Percentiles rank a stretch among this genome's conserved stretches.
phyloP scores from a whole-genome alignment of 1,284 basidiomycete species.

The Cryptococcus jaspeensis region DNA sequence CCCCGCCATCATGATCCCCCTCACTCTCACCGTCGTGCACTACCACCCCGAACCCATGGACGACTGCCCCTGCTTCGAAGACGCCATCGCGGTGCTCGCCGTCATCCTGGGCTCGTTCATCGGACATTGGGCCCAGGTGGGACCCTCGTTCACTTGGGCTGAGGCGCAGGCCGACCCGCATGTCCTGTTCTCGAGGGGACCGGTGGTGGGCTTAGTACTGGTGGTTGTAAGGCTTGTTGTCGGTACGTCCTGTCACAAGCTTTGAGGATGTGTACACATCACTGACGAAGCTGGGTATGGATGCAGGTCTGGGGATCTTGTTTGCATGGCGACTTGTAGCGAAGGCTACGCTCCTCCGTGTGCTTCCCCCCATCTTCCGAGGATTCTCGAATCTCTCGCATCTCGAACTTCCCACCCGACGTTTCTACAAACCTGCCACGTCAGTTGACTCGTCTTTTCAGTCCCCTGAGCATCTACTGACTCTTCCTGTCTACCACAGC shows the following conservation, averaged over 20 bases:
- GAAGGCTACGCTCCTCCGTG: constrained; percentile 68
- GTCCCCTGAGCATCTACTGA: background rate
- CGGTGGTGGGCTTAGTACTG: background rate
- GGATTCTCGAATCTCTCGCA: constrained; percentile 57
- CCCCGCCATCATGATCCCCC: constrained; percentile 65
- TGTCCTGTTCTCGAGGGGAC: background rate
- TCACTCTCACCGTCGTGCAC: constrained; percentile 72
- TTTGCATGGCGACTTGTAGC: constrained; percentile 82
- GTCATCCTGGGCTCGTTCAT: constrained; percentile 76
- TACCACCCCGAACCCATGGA: constrained; percentile 90
- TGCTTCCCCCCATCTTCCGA: constrained; percentile 80
- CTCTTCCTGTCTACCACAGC: constrained; percentile 16
- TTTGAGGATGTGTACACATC: no score
- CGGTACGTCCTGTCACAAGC: no score
- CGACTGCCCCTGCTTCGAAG: constrained; percentile 97
- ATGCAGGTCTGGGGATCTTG: constrained; percentile 57
- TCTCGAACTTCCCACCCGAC: constrained; percentile 65
- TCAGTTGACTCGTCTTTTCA: constrained; percentile 41
- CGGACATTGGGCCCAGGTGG: constrained; percentile 58
- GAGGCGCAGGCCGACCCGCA: background rate
- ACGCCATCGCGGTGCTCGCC: constrained; percentile 87
- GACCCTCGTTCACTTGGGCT: background rate
- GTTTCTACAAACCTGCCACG: constrained; percentile 84
- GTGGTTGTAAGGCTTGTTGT: constrained; percentile 38
- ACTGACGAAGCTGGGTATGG: background rate